Percentiles rank a stretch among this genome's conserved stretches.
Conservation (phyloP, 1,139 yeast genomes). For the Geotrichum fermentans region DNA sequence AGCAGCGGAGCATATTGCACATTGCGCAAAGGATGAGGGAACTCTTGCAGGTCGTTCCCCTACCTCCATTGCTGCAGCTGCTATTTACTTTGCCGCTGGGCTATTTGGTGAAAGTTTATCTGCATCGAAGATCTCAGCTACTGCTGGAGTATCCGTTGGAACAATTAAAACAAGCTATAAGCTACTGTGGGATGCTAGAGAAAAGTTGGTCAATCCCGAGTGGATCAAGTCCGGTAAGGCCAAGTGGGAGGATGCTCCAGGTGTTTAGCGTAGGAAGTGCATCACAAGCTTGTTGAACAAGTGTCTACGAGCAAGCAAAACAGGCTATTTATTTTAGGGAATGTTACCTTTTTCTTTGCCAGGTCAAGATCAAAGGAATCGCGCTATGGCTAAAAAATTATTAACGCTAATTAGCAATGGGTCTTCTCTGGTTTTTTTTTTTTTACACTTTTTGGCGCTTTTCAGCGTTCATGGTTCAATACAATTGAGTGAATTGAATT, state of each 20-base stretch:
- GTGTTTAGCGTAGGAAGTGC: constrained; percentile 28
- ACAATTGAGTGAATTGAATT: no score
- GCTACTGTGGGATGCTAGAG: constrained; percentile 68
- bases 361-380: no score
- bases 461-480: no score
- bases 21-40: constrained; percentile 83
- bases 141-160: constrained; percentile 97
- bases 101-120: constrained; percentile 62
- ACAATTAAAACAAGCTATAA: constrained; percentile 91
- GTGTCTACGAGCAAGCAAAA: background rate
- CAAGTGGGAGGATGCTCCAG: constrained; percentile 57
- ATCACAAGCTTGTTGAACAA: background rate
- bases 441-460: background rate
- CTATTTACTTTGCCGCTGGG: constrained; percentile 86
- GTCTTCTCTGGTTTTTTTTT: no score
- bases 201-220: constrained; percentile 69
- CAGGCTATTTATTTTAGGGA: no score
- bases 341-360: no score
- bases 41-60: constrained; percentile 97
- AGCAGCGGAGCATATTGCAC: constrained; percentile 90
- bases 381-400: no score
- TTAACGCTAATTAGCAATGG: no score
- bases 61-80: constrained; percentile 95
- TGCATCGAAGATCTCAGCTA: constrained; percentile 81
- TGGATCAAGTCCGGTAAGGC: constrained; percentile 66